These are phyloP conservation scores for Gyromitra esculenta DNA, from an alignment of 2,329 filamentous ascomycete species.

Conservation along the genomic window DNA sequence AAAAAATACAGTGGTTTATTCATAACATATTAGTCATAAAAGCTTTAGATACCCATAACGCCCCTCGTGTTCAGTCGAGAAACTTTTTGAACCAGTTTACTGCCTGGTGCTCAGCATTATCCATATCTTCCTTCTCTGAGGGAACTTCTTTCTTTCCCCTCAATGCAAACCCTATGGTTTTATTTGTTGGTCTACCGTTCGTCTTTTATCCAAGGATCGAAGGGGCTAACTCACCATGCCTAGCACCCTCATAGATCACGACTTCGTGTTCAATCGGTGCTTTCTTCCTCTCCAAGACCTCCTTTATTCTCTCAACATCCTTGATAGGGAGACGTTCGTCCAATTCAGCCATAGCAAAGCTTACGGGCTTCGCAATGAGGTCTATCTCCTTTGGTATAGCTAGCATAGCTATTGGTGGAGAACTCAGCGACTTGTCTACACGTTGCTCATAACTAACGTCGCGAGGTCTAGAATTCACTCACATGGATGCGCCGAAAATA, in stretches of 20 bases:
- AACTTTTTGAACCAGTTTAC: slow-evolving; percentile 59
- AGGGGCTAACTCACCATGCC: slow-evolving; percentile 58
- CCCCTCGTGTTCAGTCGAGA: slow-evolving; percentile 18
- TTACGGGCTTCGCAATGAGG: slow-evolving; percentile 62
- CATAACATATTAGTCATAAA: slow-evolving; percentile 13
- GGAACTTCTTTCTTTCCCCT: slow-evolving; percentile 57
- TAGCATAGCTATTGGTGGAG: slow-evolving; percentile 59
- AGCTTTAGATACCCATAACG: slow-evolving; percentile 5
- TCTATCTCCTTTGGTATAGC: slow-evolving; percentile 65
- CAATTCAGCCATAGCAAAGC: slow-evolving; percentile 63
- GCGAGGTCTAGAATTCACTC: neutral
- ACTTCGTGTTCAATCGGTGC: slow-evolving; percentile 60
- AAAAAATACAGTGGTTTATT: slow-evolving; percentile 16
- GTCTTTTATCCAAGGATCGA: neutral
- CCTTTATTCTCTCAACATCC: slow-evolving; percentile 60
- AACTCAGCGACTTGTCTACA: neutral
- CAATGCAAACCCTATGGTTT: slow-evolving; percentile 60
- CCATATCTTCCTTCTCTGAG: slow-evolving; percentile 56
- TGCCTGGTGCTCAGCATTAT: slow-evolving; percentile 59
- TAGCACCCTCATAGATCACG: slow-evolving; percentile 60
- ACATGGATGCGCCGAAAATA: slow-evolving; percentile 55
- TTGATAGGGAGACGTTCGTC: slow-evolving; percentile 62
- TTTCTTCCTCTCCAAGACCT: slow-evolving; percentile 60
- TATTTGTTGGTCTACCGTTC: slow-evolving; percentile 2
- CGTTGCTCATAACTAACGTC: neutral